Base-by-base conservation (phyloP, 768 basidiomycete species). In the Cytidiella melzeri region DNA sequence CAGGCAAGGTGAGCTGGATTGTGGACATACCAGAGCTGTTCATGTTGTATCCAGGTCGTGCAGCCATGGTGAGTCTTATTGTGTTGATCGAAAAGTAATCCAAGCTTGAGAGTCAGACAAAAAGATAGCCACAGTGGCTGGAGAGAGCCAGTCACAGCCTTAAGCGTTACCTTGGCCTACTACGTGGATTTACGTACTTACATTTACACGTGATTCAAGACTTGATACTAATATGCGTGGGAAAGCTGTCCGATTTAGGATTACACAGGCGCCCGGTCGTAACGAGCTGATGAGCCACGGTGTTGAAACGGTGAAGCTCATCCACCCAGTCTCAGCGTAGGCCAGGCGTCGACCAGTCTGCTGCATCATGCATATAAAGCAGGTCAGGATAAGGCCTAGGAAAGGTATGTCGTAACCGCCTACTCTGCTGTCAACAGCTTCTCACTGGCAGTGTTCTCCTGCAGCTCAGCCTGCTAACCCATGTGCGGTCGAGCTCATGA, bases 361-460 rank as follows among this genome's bases (percentile, higher is more conserved):
- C 21, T 15, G 38, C 5, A 45, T 46, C 44, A 69, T 69, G 64
- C 80, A 86, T 64, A 87, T 92, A 43, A 76, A 84, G 59, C 84
- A 82, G 53, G 77, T 91, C 64, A 89, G 85, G 67, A 89, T 91
- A 51, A 73, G 86, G 58, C 86, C 86, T 41, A 74, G 75, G 42
- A 90, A 87, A 71, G 70, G 88, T 88, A 45, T 45, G 75, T 65
- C 25, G n/a, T 30, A 30, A 18, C 20, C 42, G n/a, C 24, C 21
- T n/a, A 26, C 23, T 18, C 27, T 28, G 13, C 41, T 20, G 25
- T 41, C 37, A 26, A 19, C 12, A 9, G 13, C 11, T 23, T 27
- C 28, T 26, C 38, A 10, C 20, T 34, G 51, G n/a, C n/a, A n/a
- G n/a, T n/a, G n/a, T n/a, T n/a, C n/a, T n/a, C 9, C 63, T 41